These are phyloP conservation scores for Zoysia matrella DNA, from an alignment of 202 grass and related monocot species.

Conservation along the genomic window DNA sequence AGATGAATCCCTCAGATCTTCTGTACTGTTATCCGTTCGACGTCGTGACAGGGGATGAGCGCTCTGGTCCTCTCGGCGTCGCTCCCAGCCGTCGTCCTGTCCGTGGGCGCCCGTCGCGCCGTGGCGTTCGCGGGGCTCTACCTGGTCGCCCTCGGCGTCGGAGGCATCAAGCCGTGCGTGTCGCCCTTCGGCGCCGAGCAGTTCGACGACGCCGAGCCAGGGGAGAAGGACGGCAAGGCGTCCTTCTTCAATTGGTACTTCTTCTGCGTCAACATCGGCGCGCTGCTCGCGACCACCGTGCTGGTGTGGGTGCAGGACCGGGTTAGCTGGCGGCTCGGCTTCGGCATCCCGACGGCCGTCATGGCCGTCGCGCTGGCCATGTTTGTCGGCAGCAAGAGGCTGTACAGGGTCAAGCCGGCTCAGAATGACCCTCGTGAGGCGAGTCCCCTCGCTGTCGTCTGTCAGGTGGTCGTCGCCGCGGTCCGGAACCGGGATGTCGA, in stretches of 20 bases:
- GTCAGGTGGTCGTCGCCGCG: background rate
- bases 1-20: background rate
- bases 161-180: slow-evolving; percentile 43
- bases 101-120: background rate
- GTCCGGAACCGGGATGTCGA: background rate
- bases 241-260: background rate
- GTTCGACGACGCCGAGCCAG: slow-evolving; percentile 24
- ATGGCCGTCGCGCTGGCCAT: background rate
- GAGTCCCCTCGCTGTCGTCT: background rate
- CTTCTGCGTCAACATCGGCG: background rate
- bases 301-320: background rate
- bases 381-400: background rate
- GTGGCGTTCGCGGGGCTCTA: background rate
- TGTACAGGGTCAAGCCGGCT: background rate
- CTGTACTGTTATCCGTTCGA: no score
- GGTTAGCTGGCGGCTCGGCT: background rate
- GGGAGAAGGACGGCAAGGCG: background rate
- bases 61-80: background rate
- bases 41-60: background rate
- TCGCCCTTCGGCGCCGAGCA: slow-evolving; percentile 53
- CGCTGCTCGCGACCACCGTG: background rate
- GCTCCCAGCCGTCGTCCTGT: background rate
- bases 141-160: background rate
- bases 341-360: background rate
- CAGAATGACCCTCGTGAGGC: background rate